Conservation (phyloP, 352 stramenopile species). For the Phytophthora pinifolia region DNA sequence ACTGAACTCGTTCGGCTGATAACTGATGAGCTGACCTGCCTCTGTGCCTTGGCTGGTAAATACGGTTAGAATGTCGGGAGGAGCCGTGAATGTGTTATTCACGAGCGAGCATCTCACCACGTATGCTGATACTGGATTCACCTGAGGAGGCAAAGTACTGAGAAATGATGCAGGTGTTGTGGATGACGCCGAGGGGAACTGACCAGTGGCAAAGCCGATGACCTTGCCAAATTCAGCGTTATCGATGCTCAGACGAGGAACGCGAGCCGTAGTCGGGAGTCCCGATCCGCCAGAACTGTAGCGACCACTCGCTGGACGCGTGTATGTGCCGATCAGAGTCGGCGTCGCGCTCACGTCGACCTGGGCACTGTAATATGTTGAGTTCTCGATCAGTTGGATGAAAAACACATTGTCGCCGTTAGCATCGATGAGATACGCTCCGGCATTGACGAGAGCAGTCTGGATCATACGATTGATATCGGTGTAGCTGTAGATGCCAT, state of each 20-base stretch:
- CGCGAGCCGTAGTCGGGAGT: conserved; percentile 7
- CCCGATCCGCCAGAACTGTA: conserved; percentile 16
- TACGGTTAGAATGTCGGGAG: background rate
- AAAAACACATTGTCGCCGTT: conserved; percentile 6
- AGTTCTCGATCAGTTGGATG: conserved; percentile 8
- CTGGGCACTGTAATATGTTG: conserved; percentile 5
- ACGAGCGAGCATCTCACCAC: conserved; percentile 7
- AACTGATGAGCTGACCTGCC: background rate
- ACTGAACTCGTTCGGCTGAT: background rate
- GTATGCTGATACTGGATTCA: conserved; percentile 2
- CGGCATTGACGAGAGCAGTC: background rate
- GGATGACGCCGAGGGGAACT: background rate
- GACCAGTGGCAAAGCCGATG: too few relatives aligned
- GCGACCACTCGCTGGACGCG: background rate
- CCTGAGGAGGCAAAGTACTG: background rate
- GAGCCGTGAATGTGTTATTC: background rate
- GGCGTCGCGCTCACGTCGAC: conserved; percentile 1
- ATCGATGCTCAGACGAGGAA: conserved; percentile 3
- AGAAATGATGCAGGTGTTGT: background rate
- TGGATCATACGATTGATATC: conserved; percentile 10
- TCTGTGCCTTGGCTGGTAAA: background rate
- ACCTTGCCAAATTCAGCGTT: conserved; percentile 6
- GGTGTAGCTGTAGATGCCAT: conserved; percentile 5
- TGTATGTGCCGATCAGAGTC: background rate
- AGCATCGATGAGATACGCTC: conserved; percentile 1